Base-by-base conservation (phyloP, 192 early-diverging fungal species). In the Thoreauomyces humboldtii region DNA sequence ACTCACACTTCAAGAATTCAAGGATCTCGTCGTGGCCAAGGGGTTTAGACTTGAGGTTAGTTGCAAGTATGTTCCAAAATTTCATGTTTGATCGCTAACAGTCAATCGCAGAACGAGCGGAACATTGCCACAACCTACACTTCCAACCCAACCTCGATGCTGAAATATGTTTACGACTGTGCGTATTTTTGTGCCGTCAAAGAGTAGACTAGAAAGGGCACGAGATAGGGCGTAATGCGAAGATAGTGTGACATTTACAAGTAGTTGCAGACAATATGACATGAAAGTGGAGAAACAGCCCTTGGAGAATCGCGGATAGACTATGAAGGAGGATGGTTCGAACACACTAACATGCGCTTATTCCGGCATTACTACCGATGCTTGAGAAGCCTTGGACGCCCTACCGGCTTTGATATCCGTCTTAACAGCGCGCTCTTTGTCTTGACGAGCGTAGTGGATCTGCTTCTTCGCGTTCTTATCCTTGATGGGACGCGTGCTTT, bases 1-100 rank as follows among this genome's bases (percentile, higher is more conserved):
- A 70, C 71, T 96, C 27, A 90, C 83, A 29, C 77, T 92, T 45
- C 88, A 95, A 36, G 91, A 97, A 61, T 81, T 98, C 33, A 71
- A 87, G 53, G 65, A 76, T 22, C 51, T 69, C 37, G 70, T 73
- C 6, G 48, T 32, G 42, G 44, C 15, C 17, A 48, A 70, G 36
- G 80, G 91, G 6, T 96, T 96, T 72, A 73, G 64, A 21, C 71
- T 92, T 51, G 82, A 88, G 67, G 81, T 85, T 72, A 71, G 58
- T 69, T 25, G 33, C 28, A 21, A 35, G 17, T 34, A 56, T 77
- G 19, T 17, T 50, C 7, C 21, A 36, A 0, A 7, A 28, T 41
- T 17, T 22, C n/a, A 7, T 31, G 25, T 41, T 19, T 15, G 1
- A 0, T 37, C 43, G 0, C 17, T 42, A 19, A 1, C 37, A 12